Evolutionary conservation across 2,329 filamentous ascomycete species (phyloP).

Genomic region (Colletotrichum sidae): DNA sequence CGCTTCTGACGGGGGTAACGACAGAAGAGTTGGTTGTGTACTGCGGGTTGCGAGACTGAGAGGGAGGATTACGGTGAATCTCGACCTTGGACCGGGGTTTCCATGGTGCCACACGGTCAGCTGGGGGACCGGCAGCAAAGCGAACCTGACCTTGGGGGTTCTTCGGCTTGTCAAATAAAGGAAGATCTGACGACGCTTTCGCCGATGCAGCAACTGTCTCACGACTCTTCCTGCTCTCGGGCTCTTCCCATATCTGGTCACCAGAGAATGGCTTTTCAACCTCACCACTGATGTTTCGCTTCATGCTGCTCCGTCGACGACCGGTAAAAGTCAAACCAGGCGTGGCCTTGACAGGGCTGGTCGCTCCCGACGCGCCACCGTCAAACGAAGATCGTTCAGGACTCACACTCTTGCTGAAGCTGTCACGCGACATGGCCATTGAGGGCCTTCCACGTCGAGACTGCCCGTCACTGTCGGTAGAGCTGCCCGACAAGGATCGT

Average conservation of each 20-base stretch:
- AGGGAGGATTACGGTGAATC: constrained; percentile 86
- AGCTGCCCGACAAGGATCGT: constrained; percentile 65
- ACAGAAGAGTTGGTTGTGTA: constrained; percentile 77
- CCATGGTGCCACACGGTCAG: constrained; percentile 51
- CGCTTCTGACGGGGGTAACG: constrained; percentile 45
- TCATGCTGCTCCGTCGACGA: constrained; percentile 73
- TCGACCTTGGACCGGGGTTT: constrained; percentile 61
- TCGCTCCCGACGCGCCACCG: constrained; percentile 22
- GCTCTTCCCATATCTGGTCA: constrained; percentile 91
- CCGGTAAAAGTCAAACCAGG: constrained; percentile 40
- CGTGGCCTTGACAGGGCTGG: neutral
- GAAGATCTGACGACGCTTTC: constrained; percentile 1
- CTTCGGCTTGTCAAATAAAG: constrained; percentile 60
- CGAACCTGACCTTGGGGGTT: constrained; percentile 71
- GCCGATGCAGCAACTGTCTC: constrained; percentile 39
- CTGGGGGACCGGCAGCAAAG: constrained; percentile 59
- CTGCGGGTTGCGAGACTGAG: constrained; percentile 82
- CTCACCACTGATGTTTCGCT: constrained; percentile 78
- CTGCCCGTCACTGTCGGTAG: constrained; percentile 59
- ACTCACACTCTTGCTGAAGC: constrained; percentile 12
- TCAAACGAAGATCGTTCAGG: constrained; percentile 41
- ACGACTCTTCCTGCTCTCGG: constrained; percentile 60
- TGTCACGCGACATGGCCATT: constrained; percentile 27
- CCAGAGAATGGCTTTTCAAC: constrained; percentile 75
- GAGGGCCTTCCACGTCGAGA: constrained; percentile 48